Evolutionary conservation across 2,329 filamentous ascomycete species (phyloP).

Genomic region (Penicillium hordei): DNA sequence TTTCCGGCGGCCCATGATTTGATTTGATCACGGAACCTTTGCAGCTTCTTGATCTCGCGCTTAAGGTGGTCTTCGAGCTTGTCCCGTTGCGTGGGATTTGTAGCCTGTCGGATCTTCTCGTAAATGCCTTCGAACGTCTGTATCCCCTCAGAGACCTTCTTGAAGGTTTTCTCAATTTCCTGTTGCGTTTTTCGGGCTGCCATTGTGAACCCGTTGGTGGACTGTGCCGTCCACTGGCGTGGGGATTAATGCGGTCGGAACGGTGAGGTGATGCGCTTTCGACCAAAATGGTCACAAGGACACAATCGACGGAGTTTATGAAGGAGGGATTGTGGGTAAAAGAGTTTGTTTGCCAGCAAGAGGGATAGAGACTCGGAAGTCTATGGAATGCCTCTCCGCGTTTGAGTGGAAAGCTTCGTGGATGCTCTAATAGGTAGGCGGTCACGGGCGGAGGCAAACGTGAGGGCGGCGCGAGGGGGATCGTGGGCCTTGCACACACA

Average conservation of each 20-base stretch:
- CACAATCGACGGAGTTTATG: conserved; percentile 7
- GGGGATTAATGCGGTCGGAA: conserved; percentile 18
- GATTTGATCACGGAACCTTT: conserved; percentile 95
- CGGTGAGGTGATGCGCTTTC: conserved; percentile 14
- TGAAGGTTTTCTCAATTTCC: conserved; percentile 99
- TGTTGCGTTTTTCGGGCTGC: conserved; percentile 94
- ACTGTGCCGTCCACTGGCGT: conserved; percentile 24
- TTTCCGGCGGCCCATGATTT: conserved; percentile 99
- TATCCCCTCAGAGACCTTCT: conserved; percentile 93
- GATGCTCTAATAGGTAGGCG: conserved; percentile 22
- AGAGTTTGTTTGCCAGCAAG: conserved; percentile 10
- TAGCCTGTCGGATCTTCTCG: conserved; percentile 93
- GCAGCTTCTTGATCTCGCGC: conserved; percentile 99
- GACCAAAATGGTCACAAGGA: conserved; percentile 2
- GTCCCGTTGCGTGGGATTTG: conserved; percentile 93
- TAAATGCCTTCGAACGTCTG: conserved; percentile 91
- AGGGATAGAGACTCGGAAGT: conserved; percentile 12
- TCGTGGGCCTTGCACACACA: background rate
- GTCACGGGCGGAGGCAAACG: conserved; percentile 11
- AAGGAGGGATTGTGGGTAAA: conserved; percentile 1
- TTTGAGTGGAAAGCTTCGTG: conserved; percentile 23
- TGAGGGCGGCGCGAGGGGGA: conserved; percentile 2
- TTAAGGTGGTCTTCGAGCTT: conserved; percentile 98
- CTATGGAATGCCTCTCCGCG: conserved; percentile 19
- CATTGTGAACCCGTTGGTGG: conserved; percentile 57